Base-by-base conservation (phyloP, 2,329 filamentous ascomycete species). In the Phoma herbarum region DNA sequence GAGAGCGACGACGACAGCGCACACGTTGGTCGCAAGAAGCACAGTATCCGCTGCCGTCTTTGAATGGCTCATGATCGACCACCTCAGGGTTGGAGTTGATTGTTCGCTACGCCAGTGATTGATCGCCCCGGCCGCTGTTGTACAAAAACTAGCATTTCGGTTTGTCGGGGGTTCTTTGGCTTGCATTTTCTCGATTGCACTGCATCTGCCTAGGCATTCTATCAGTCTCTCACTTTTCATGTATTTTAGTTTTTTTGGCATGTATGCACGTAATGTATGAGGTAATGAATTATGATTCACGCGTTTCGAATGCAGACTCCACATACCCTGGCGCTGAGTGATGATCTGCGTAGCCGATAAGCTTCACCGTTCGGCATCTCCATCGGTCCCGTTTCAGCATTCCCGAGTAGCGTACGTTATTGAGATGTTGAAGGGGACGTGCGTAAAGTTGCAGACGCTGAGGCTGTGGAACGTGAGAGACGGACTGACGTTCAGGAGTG, bases 251-350 rank as follows among this genome's bases (percentile, higher is more conserved):
- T 61, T 59, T 42, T 60, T 59, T 50, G 50, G 50, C 48, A 54
- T 62, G 52, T 61, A 53, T 59, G 52, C 57, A 53, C 47, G 55
- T 66, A 67, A 69, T 69, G 67, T 71, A 68, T 65, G 60, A 57
- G 59, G 54, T 67, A 68, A 68, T 68, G 64, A 64, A 39, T 51
- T 50, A 59, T 42, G 56, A 59, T 28, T 42, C 6, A 52, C 29
- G 23, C 23, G 43, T 43, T 11, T 50, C n/a, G 41, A 41, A 29
- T 22, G 2, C 29, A 29, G 37, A 29, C 22, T 46, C 10, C 23
- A 47, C 42, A 7, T 39, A 25, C 46, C 20, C 33, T 42, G 25
- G 16, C 43, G n/a, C 35, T 26, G 18, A 39, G 18, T 50, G 39
- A 18, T 35, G 18, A 48, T 46, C 20, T 44, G 43, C 43, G 18